Conservation (phyloP, 192 early-diverging fungal species). For the Linnemannia schmuckeri region DNA sequence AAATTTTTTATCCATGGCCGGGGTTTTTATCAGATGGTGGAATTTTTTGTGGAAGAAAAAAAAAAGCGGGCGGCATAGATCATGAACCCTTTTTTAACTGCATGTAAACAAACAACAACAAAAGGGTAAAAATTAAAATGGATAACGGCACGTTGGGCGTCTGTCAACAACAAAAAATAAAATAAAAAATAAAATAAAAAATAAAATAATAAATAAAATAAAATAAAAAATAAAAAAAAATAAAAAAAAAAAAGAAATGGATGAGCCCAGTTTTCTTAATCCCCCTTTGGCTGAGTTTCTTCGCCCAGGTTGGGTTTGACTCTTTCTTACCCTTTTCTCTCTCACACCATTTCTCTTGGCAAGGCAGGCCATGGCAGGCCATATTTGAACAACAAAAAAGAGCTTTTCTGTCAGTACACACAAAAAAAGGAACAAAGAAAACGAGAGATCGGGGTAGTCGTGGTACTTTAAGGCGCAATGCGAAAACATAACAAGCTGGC, state of each 20-base stretch:
- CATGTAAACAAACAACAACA: neutral
- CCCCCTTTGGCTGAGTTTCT: neutral
- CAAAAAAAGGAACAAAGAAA: neutral
- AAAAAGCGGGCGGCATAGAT: neutral
- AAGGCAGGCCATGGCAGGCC: neutral
- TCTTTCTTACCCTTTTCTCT: neutral
- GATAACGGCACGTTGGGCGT: neutral
- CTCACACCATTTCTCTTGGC: neutral
- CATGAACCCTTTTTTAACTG: neutral
- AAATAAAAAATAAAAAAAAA: too few species aligned
- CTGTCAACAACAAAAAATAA: neutral
- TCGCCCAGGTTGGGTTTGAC: neutral
- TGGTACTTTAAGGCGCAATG: neutral
- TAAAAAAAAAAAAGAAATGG: neutral
- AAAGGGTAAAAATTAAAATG: neutral
- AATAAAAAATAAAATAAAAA: neutral
- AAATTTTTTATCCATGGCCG: neutral
- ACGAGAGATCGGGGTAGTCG: neutral
- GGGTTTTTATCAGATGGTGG: neutral
- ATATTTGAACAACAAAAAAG: neutral
- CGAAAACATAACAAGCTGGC: neutral
- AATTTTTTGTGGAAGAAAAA: neutral
- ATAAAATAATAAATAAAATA: neutral
- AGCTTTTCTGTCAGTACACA: neutral
- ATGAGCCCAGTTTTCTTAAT: neutral